Base-by-base conservation (phyloP, 2,329 filamentous ascomycete species). In the Aspergillus ochraceoroseus region DNA sequence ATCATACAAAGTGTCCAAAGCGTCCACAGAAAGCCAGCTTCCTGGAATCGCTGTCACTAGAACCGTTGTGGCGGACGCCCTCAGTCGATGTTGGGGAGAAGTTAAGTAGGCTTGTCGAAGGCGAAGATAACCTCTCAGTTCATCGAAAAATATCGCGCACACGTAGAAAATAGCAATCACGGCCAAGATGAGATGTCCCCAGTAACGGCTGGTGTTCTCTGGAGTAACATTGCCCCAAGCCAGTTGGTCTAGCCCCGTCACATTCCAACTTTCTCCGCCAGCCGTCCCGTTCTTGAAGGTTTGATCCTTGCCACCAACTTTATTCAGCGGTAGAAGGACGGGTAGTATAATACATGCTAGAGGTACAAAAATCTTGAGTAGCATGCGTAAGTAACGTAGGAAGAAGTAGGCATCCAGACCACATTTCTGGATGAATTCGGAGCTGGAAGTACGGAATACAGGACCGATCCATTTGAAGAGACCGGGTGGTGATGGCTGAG, bases 351-450 rank as follows among this genome's bases (percentile, higher is more conserved):
- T 58, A 17, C 79, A 52, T 8, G 85, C 80, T 41, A 95, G 80
- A 1, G 92, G 88, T 26, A 94, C 69, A 61, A 98, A 96, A 47
- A 98, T 94, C 59, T 95, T 82, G 29, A 96, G 76, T 4, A 96
- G 78, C 57, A 86, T 84, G 46, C 83, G 80, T 17, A 89, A 76
- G 58, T 95, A 98, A 47, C 94, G 85, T 1, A 98, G 74, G 64
- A 98, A 98, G 71, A 96, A 95, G 68, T 95, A 98, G 57, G 90
- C 88, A 61, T 98, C 92, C 7, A 98, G 77, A 12, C 92, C 92
- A 53, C 90, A 95, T 65, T 95, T 94, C 38, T 90, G 83, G 55
- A 98, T 94, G 52, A 98, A 80, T 53, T 94, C 87, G 8, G 86
- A 86, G 76, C 71, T 79, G 63, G 68, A 86, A 68, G 70, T 81